A percentile compares a stretch with the other conserved stretches of the same genome.
These are phyloP conservation scores for Asterophora lycoperdoides DNA, from an alignment of 768 basidiomycete genomes.

Conservation along the genomic window DNA sequence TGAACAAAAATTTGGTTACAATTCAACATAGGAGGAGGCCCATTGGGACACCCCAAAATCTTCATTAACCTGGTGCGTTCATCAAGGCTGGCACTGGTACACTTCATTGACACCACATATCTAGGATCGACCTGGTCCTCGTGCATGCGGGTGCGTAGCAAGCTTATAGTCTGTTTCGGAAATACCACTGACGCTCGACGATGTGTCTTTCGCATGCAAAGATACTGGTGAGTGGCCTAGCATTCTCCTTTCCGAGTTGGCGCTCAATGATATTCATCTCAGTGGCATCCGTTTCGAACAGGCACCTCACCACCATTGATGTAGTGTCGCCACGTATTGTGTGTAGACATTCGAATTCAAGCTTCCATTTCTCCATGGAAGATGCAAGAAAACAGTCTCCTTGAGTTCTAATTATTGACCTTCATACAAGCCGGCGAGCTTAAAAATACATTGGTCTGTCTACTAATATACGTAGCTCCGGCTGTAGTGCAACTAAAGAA, in stretches of 20 bases:
- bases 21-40: constrained; percentile 68
- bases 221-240: constrained; percentile 33
- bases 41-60: constrained; percentile 95
- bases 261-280: constrained; percentile 14
- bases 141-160: constrained; percentile 79
- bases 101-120: constrained; percentile 3
- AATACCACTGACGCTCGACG: constrained; percentile 18
- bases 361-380: too few relatives aligned
- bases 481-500: constrained; percentile 44
- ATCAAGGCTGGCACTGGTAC: neutral
- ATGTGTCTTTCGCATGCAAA: constrained; percentile 11
- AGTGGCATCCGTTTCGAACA: constrained; percentile 92
- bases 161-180: constrained; percentile 1
- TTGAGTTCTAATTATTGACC: constrained; percentile 17
- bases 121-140: constrained; percentile 88
- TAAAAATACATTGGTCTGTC: constrained; percentile 55
- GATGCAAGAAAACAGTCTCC: neutral
- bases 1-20: neutral
- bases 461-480: constrained; percentile 48
- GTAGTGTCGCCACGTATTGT: constrained; percentile 1
- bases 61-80: constrained; percentile 86
- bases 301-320: constrained; percentile 68
- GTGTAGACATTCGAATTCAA: neutral
- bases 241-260: neutral
- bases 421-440: constrained; percentile 29